These are phyloP conservation scores for Fusarium sp. DNA, from an alignment of 2,329 filamentous ascomycete genomes.

Conservation along the genomic window DNA sequence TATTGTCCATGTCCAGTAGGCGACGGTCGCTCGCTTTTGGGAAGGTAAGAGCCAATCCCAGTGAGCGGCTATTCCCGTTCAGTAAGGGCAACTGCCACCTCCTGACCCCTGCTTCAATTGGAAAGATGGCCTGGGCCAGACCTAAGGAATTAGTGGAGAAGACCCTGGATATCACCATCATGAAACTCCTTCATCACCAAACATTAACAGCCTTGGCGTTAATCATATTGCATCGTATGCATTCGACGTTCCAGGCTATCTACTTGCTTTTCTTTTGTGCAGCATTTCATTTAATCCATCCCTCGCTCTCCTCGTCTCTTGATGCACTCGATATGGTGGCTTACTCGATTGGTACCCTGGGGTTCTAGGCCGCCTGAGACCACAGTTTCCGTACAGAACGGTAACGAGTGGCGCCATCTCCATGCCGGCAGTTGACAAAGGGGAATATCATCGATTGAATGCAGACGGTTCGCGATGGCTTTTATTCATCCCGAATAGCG, in stretches of 20 bases:
- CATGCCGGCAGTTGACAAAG: slow-evolving; percentile 31
- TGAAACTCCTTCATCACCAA: background rate
- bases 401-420: slow-evolving; percentile 21
- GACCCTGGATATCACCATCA: slow-evolving; percentile 36
- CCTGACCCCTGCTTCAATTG: slow-evolving; percentile 39
- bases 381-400: slow-evolving; percentile 5
- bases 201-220: slow-evolving; percentile 35
- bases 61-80: slow-evolving; percentile 29
- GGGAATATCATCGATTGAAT: background rate
- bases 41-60: slow-evolving; percentile 7
- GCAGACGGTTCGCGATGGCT: background rate
- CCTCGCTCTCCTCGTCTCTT: background rate
- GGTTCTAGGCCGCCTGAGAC: slow-evolving; percentile 31
- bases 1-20: slow-evolving; percentile 21
- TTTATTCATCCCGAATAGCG: background rate
- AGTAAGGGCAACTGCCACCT: slow-evolving; percentile 21
- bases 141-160: slow-evolving; percentile 10
- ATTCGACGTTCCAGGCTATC: slow-evolving; percentile 18
- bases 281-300: background rate
- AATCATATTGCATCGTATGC: slow-evolving; percentile 3
- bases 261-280: slow-evolving; percentile 1
- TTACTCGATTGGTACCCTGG: slow-evolving; percentile 2
- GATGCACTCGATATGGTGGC: slow-evolving; percentile 16
- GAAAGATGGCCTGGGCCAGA: slow-evolving; percentile 9
- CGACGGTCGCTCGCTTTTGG: slow-evolving; percentile 3